Percentiles rank a stretch among this genome's conserved stretches.
Conservation (phyloP, 306 rosid species). For the Carpinus fangiana region DNA sequence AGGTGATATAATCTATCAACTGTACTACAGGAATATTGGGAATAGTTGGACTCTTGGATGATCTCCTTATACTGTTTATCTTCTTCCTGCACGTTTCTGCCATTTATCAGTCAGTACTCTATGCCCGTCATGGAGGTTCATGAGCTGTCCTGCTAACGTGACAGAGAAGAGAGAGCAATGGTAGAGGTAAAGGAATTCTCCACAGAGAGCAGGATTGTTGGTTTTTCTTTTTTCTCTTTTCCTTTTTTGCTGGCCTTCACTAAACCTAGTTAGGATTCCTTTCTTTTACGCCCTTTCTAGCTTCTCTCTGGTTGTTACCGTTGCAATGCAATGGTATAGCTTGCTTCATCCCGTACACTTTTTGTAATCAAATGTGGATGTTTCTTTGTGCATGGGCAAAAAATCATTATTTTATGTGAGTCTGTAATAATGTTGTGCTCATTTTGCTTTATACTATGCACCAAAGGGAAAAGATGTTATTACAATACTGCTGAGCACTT, state of each 20-base stretch:
- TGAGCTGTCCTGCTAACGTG: conserved; percentile 8
- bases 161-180: background rate
- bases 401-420: background rate
- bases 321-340: too few species aligned
- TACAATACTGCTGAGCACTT: background rate
- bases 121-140: conserved; percentile 71
- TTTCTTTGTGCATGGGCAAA: background rate
- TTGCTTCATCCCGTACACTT: too few species aligned
- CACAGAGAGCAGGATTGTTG: background rate
- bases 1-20: background rate
- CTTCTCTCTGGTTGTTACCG: background rate
- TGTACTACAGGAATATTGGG: conserved; percentile 70
- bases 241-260: background rate
- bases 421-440: background rate
- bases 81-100: conserved; percentile 82
- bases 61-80: conserved; percentile 56
- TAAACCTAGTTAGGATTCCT: background rate
- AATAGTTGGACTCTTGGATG: conserved; percentile 79
- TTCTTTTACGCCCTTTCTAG: background rate
- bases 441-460: background rate
- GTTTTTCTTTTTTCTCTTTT: background rate
- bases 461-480: background rate
- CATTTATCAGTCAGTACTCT: conserved; percentile 70
- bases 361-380: background rate
- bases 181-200: background rate